Evolutionary conservation across 2,329 filamentous ascomycete genomes (phyloP).

Genomic region (Neofusicoccum sp.): DNA sequence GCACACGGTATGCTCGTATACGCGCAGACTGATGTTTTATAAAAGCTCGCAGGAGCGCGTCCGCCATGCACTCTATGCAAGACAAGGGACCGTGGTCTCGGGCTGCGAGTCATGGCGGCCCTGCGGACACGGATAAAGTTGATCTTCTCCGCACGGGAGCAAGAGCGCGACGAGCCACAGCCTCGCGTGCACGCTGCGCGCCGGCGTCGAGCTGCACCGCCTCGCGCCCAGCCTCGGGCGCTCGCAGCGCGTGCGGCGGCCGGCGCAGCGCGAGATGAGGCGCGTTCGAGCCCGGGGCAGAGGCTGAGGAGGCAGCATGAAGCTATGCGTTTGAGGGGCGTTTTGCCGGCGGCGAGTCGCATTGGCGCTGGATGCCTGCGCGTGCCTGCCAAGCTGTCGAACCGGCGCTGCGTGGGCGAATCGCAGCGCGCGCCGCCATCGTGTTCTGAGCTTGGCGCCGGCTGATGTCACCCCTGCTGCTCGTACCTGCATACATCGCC

Average conservation of each 20-base stretch:
- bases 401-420: slow-evolving; percentile 2
- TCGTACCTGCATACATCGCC: slow-evolving; percentile 13
- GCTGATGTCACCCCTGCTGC: slow-evolving; percentile 10
- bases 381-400: slow-evolving; percentile 9
- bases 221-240: neutral
- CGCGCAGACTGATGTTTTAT: neutral
- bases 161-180: neutral
- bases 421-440: neutral
- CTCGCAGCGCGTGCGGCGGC: neutral
- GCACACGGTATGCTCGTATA: neutral
- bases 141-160: slow-evolving; percentile 1
- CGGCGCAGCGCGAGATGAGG: slow-evolving; percentile 1
- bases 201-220: neutral
- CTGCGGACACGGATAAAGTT: slow-evolving; percentile 2
- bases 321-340: neutral
- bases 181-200: neutral
- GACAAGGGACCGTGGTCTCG: neutral
- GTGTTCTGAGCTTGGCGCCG: neutral
- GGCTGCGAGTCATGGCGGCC: neutral
- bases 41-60: neutral
- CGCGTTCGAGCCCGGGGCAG: neutral
- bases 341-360: neutral
- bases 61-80: slow-evolving; percentile 1
- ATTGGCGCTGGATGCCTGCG: neutral
- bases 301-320: neutral